Percentiles rank a stretch among this genome's conserved stretches.
These are phyloP conservation scores for Neurospora tetrasperma DNA, from an alignment of 495 filamentous ascomycete genomes.

Conservation along the genomic window DNA sequence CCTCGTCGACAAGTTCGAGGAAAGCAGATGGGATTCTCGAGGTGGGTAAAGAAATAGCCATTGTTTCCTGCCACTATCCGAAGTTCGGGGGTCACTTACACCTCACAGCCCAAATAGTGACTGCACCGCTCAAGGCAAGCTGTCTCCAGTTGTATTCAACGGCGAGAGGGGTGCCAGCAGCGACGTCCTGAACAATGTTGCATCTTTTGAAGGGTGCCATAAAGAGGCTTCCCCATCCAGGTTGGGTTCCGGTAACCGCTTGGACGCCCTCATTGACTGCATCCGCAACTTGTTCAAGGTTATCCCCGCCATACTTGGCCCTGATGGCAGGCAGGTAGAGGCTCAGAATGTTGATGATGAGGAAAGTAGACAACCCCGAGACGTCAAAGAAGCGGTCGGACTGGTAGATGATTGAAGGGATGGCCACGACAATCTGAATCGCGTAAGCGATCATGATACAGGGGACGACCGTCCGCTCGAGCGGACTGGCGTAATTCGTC, in stretches of 20 bases:
- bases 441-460: constrained; percentile 45
- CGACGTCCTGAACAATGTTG: constrained; percentile 9
- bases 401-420: constrained; percentile 47
- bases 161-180: constrained; percentile 33
- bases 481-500: constrained; percentile 47
- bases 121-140: constrained; percentile 44
- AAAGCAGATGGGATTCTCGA: neutral
- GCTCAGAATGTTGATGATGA: constrained; percentile 44
- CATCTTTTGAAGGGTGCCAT: neutral
- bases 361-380: constrained; percentile 51
- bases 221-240: neutral
- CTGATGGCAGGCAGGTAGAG: constrained; percentile 51
- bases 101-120: constrained; percentile 47
- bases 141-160: constrained; percentile 51
- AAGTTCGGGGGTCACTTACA: constrained; percentile 24
- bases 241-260: neutral
- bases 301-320: constrained; percentile 11
- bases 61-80: neutral
- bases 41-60: neutral
- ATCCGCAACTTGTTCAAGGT: constrained; percentile 18
- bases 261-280: neutral
- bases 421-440: constrained; percentile 43
- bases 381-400: constrained; percentile 56
- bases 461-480: constrained; percentile 50
- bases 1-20: neutral